phyloP scores from a whole-genome alignment of 352 stramenopile species.

The Globisporangium rhizosaccharum region DNA sequence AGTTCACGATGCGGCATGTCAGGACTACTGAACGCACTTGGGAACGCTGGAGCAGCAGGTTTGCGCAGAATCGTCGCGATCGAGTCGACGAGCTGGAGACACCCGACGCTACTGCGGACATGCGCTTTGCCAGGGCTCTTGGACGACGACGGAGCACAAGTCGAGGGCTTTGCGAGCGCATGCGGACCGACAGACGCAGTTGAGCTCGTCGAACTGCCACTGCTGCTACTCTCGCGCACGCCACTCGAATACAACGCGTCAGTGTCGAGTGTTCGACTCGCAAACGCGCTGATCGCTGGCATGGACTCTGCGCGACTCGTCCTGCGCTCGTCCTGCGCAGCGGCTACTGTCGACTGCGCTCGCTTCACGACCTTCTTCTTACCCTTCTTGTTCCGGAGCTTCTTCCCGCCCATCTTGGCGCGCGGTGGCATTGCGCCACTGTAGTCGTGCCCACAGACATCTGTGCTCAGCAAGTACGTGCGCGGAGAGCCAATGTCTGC shows the following conservation, averaged over 20 bases:
- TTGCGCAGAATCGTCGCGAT: constrained; percentile 12
- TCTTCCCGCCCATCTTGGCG: constrained; percentile 31
- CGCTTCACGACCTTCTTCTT: constrained; percentile 8
- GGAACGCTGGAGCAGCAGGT: constrained; percentile 20
- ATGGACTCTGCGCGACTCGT: constrained; percentile 1
- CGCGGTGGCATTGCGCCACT: constrained; percentile 10
- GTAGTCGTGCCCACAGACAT: background rate
- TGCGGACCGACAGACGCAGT: background rate
- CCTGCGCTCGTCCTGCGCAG: background rate
- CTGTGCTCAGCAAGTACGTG: background rate
- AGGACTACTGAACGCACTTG: constrained; percentile 4
- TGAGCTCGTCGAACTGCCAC: constrained; percentile 1
- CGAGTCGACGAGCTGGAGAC: constrained; percentile 9
- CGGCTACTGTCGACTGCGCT: background rate
- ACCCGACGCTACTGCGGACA: background rate
- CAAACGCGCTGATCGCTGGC: background rate
- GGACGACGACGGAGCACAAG: background rate
- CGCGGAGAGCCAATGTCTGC: background rate
- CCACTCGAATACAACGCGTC: background rate
- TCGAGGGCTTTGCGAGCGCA: background rate
- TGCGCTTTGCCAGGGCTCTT: no score
- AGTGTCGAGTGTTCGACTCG: background rate
- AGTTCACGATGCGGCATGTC: constrained; percentile 7
- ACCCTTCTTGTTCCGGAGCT: constrained; percentile 24
- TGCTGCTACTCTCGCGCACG: constrained; percentile 6